Evolutionary conservation across 2,329 filamentous ascomycete species (phyloP).

Genomic region (Herpotrichia juniperi): DNA sequence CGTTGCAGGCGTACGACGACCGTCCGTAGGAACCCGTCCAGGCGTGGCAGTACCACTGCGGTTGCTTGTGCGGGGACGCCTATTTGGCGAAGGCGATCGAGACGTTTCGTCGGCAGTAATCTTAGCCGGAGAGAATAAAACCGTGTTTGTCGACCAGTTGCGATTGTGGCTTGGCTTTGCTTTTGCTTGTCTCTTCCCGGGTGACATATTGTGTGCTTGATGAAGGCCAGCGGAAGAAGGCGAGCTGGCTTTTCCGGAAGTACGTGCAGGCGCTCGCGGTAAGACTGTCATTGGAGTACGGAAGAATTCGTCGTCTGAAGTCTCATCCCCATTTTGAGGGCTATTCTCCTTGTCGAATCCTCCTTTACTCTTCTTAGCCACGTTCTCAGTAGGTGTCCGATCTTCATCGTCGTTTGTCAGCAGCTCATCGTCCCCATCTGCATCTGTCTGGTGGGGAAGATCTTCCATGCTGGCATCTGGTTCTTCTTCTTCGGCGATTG

Average conservation of each 20-base stretch:
- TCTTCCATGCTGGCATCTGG: slow-evolving; percentile 48
- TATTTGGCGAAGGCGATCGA: slow-evolving; percentile 30
- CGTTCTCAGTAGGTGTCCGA: slow-evolving; percentile 20
- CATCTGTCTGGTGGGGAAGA: slow-evolving; percentile 71
- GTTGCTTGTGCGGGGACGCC: slow-evolving; percentile 32
- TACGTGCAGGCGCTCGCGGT: slow-evolving; percentile 22
- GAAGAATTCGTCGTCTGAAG: slow-evolving; percentile 51
- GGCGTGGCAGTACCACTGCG: slow-evolving; percentile 45
- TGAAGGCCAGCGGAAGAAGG: slow-evolving; percentile 39
- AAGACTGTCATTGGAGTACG: slow-evolving; percentile 48
- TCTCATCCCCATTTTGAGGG: slow-evolving; percentile 32
- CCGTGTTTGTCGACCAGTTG: slow-evolving; percentile 80
- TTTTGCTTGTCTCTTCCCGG: slow-evolving; percentile 25
- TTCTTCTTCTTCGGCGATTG: slow-evolving; percentile 55
- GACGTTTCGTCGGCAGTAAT: slow-evolving; percentile 44
- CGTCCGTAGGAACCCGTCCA: slow-evolving; percentile 30
- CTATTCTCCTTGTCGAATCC: slow-evolving; percentile 36
- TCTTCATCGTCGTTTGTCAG: slow-evolving; percentile 71
- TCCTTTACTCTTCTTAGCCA: slow-evolving; percentile 5
- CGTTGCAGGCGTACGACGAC: slow-evolving; percentile 51
- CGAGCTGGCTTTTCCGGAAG: slow-evolving; percentile 23
- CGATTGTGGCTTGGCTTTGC: slow-evolving; percentile 65
- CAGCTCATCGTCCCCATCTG: slow-evolving; percentile 89
- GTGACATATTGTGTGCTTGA: slow-evolving; percentile 39
- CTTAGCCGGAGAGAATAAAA: slow-evolving; percentile 75